Evolutionary conservation across 345 rosid species (phyloP).

Genomic region (Sisymbrium altissimum): DNA sequence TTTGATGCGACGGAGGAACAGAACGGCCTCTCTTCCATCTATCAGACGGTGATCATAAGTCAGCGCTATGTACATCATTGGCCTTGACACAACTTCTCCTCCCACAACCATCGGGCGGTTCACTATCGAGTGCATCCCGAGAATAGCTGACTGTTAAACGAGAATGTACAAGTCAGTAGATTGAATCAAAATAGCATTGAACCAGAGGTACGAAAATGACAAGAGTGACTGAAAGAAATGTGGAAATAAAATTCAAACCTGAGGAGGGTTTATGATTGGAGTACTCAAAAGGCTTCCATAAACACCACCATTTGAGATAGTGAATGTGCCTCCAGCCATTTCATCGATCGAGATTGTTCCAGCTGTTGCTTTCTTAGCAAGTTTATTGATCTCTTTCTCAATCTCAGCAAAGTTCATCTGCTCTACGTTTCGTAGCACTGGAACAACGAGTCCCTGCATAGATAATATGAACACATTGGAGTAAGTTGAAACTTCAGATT

Average conservation of each 20-base stretch:
- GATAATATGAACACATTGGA: not conserved
- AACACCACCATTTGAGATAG: slow-evolving; percentile 47
- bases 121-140: slow-evolving; percentile 86
- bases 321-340: slow-evolving; percentile 96
- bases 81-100: slow-evolving; percentile 56
- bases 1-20: slow-evolving; percentile 77
- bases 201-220: not conserved
- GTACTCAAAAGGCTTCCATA: slow-evolving; percentile 93
- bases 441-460: slow-evolving; percentile 82
- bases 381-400: slow-evolving; percentile 76
- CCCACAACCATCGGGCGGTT: slow-evolving; percentile 82
- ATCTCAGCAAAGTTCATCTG: slow-evolving; percentile 82
- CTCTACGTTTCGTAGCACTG: slow-evolving; percentile 66
- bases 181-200: not conserved
- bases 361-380: slow-evolving; percentile 82
- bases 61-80: slow-evolving; percentile 82
- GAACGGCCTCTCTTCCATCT: slow-evolving; percentile 89
- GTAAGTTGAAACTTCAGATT: not conserved
- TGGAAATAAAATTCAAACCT: slow-evolving; percentile 41
- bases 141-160: slow-evolving; percentile 65
- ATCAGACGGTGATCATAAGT: slow-evolving; percentile 83
- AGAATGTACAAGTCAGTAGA: not conserved
- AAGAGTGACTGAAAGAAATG: not conserved
- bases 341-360: slow-evolving; percentile 93
- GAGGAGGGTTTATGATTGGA: slow-evolving; percentile 96